phyloP scores from a whole-genome alignment of 2,329 filamentous ascomycete genomes.

The Penicillium sp. region DNA sequence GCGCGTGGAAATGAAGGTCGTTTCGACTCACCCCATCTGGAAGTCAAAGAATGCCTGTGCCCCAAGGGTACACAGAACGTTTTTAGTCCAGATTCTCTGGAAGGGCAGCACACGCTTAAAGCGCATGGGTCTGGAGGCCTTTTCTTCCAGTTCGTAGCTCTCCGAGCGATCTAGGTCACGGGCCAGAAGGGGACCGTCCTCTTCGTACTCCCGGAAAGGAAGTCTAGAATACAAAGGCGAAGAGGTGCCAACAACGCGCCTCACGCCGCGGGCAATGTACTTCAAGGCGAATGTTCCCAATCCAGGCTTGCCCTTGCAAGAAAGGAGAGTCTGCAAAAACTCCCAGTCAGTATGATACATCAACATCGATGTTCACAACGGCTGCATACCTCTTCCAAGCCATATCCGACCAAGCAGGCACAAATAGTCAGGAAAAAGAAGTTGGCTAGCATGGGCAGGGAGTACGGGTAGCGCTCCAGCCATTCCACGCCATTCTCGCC shows the following conservation, averaged over 20 bases:
- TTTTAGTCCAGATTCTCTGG: slow-evolving; percentile 54
- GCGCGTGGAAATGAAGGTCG: not conserved
- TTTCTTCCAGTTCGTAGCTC: slow-evolving; percentile 40
- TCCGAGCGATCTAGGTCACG: slow-evolving; percentile 32
- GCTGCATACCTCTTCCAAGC: slow-evolving; percentile 57
- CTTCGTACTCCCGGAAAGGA: slow-evolving; percentile 37
- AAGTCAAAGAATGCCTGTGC: slow-evolving; percentile 70
- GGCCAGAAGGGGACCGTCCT: slow-evolving; percentile 34
- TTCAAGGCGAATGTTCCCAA: slow-evolving; percentile 37
- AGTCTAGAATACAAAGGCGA: slow-evolving; percentile 35
- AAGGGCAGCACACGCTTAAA: slow-evolving; percentile 48
- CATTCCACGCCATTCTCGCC: slow-evolving; percentile 58
- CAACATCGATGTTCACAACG: not conserved
- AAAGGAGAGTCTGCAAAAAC: slow-evolving; percentile 42
- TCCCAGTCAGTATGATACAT: not conserved
- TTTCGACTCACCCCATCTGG: slow-evolving; percentile 53
- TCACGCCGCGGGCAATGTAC: slow-evolving; percentile 28
- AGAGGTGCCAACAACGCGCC: slow-evolving; percentile 28
- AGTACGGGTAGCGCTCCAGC: slow-evolving; percentile 64
- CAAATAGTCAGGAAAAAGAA: slow-evolving; percentile 57
- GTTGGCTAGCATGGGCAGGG: slow-evolving; percentile 66
- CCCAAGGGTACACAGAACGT: slow-evolving; percentile 57
- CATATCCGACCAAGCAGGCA: slow-evolving; percentile 57
- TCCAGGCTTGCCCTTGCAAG: slow-evolving; percentile 49
- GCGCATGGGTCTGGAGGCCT: slow-evolving; percentile 33